phyloP scores from a whole-genome alignment of 306 rosid genomes.

The Cicer bijugum region DNA sequence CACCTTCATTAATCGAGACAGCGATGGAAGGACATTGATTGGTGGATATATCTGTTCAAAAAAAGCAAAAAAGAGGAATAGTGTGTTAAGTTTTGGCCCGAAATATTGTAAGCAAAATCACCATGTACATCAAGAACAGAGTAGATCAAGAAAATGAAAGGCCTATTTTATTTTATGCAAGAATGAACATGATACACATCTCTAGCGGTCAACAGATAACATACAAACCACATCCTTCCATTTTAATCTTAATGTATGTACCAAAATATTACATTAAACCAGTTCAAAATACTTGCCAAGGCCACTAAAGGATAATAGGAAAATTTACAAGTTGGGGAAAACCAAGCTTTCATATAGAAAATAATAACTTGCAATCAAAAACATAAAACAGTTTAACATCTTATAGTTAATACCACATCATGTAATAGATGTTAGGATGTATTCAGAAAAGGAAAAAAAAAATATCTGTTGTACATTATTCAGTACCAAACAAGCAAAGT shows the following conservation, averaged over 20 bases:
- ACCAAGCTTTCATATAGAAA: not conserved
- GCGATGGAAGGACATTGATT: slow-evolving; percentile 95
- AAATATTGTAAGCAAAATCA: slow-evolving; percentile 30
- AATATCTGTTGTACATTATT: not conserved
- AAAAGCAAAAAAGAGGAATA: slow-evolving; percentile 43
- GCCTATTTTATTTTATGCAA: slow-evolving; percentile 32
- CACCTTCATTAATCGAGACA: slow-evolving; percentile 99
- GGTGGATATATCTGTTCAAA: slow-evolving; percentile 90
- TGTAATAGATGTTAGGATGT: not conserved
- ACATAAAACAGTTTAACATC: slow-evolving; percentile 7
- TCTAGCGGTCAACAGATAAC: not conserved
- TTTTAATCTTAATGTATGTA: slow-evolving; percentile 5
- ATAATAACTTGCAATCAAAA: slow-evolving; percentile 2
- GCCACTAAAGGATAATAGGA: slow-evolving; percentile 4
- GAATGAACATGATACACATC: slow-evolving; percentile 9
- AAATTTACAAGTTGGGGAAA: not conserved
- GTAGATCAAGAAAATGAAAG: slow-evolving; percentile 19
- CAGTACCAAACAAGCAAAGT: not conserved
- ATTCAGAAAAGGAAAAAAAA: slow-evolving; percentile 2
- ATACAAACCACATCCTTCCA: slow-evolving; percentile 6
- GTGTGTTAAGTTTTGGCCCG: slow-evolving; percentile 39
- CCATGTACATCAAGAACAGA: slow-evolving; percentile 29
- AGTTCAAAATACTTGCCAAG: slow-evolving; percentile 26
- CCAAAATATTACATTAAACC: slow-evolving; percentile 7
- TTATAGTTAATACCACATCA: slow-evolving; percentile 21